Conservation (phyloP, 164 flowering plant species). For the Chimonanthus salicifolius region DNA sequence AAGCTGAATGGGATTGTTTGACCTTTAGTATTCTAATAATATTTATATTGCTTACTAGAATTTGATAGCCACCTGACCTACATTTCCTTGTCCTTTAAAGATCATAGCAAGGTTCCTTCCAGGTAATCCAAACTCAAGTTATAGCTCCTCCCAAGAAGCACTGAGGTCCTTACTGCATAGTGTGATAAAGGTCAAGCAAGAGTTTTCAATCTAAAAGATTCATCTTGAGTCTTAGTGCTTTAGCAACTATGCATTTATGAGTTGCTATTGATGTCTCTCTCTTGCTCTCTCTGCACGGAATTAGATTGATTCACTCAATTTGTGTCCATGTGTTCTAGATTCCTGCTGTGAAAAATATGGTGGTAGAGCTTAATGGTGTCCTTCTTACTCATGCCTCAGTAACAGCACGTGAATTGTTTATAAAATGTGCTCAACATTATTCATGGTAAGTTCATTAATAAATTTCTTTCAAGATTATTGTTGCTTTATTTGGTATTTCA, state of each 20-base stretch:
- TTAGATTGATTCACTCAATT: neutral
- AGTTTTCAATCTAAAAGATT: neutral
- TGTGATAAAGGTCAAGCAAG: conserved; percentile 71
- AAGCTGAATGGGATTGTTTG: neutral
- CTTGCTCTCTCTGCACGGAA: neutral
- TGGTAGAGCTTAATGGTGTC: conserved; percentile 88
- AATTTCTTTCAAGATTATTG: neutral
- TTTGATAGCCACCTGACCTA: conserved; percentile 10
- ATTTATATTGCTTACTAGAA: neutral
- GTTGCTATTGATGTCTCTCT: neutral
- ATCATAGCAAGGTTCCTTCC: conserved; percentile 85
- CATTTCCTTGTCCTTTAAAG: conserved; percentile 27
- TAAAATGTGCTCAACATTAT: conserved; percentile 89
- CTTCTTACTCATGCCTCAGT: conserved; percentile 87
- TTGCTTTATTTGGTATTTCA: neutral
- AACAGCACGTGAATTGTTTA: conserved; percentile 60
- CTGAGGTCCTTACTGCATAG: conserved; percentile 83
- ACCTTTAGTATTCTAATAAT: neutral
- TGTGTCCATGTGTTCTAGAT: conserved; percentile 36
- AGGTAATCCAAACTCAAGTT: conserved; percentile 65
- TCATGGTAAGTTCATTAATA: conserved; percentile 54
- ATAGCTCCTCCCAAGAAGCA: conserved; percentile 80
- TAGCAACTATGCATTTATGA: conserved; percentile 1
- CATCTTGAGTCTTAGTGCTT: neutral
- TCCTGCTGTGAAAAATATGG: conserved; percentile 65